Evolutionary conservation across 2,329 filamentous ascomycete genomes (phyloP).

Genomic region (Chaetothyriales sp.): DNA sequence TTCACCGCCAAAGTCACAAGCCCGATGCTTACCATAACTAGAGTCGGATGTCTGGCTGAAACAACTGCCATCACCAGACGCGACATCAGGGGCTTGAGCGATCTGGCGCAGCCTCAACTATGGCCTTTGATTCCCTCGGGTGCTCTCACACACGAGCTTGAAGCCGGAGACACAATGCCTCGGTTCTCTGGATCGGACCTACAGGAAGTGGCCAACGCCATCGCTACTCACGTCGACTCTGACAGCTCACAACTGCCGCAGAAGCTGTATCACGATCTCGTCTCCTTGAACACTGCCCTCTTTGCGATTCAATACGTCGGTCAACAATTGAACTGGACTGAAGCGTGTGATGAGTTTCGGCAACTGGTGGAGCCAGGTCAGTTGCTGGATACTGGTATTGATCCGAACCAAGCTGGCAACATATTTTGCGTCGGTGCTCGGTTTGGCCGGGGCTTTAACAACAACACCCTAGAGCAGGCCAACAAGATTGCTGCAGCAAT

Average conservation of each 20-base stretch:
- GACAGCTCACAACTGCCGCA: slow-evolving; percentile 2
- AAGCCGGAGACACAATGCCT: background rate
- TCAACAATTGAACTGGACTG: background rate
- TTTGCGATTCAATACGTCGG: slow-evolving; percentile 2
- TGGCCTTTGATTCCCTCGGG: background rate
- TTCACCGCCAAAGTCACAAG: slow-evolving; percentile 9
- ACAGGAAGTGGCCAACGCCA: background rate
- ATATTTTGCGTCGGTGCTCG: slow-evolving; percentile 2
- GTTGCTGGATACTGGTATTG: slow-evolving; percentile 1
- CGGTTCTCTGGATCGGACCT: background rate
- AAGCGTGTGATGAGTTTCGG: slow-evolving; percentile 2
- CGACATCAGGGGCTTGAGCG: slow-evolving; percentile 1
- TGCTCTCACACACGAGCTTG: background rate
- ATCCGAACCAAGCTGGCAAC: slow-evolving; percentile 2
- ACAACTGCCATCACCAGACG: slow-evolving; percentile 8
- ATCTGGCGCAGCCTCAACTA: background rate
- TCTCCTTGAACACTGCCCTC: slow-evolving; percentile 2
- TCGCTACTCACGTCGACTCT: slow-evolving; percentile 2
- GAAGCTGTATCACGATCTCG: slow-evolving; percentile 1
- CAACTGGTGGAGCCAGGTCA: background rate
- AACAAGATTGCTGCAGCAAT: background rate
- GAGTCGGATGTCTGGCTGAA: slow-evolving; percentile 12
- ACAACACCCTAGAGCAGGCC: slow-evolving; percentile 1
- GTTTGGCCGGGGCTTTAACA: slow-evolving; percentile 4
- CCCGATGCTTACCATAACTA: slow-evolving; percentile 12